phyloP scores from a whole-genome alignment of 2,329 filamentous ascomycete genomes.

The Fusarium falciforme region DNA sequence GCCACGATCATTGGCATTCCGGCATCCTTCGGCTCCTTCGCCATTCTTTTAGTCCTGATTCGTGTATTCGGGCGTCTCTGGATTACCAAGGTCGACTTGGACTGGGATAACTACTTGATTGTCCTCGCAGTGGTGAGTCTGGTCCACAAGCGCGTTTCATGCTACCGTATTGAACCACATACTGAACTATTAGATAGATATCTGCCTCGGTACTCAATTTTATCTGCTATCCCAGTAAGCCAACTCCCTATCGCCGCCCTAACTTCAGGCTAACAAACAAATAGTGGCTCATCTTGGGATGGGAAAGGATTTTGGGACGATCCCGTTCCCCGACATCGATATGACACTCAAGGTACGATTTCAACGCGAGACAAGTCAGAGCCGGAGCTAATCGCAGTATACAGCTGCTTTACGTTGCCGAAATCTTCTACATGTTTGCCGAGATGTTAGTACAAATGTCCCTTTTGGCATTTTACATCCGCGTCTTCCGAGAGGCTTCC shows the following conservation, averaged over 20 bases:
- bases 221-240: not conserved
- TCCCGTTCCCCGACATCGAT: conserved; percentile 7
- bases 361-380: not conserved
- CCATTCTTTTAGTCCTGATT: not conserved
- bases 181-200: not conserved
- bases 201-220: not conserved
- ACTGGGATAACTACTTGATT: conserved; percentile 19
- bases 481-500: conserved; percentile 10
- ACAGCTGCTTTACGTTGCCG: conserved; percentile 10
- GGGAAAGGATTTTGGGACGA: conserved; percentile 15
- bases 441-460: conserved; percentile 19
- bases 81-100: conserved; percentile 11
- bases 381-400: not conserved
- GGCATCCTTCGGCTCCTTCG: not conserved
- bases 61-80: conserved; percentile 5
- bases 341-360: conserved; percentile 6
- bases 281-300: conserved; percentile 7
- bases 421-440: conserved; percentile 21
- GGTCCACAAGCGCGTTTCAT: not conserved
- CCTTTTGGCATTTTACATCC: conserved; percentile 15
- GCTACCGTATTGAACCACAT: not conserved
- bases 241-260: not conserved
- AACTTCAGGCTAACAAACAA: not conserved
- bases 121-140: conserved; percentile 1
- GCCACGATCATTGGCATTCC: not conserved